phyloP scores from a whole-genome alignment of 495 filamentous ascomycete genomes.

The Aspergillus coremiiformis region DNA sequence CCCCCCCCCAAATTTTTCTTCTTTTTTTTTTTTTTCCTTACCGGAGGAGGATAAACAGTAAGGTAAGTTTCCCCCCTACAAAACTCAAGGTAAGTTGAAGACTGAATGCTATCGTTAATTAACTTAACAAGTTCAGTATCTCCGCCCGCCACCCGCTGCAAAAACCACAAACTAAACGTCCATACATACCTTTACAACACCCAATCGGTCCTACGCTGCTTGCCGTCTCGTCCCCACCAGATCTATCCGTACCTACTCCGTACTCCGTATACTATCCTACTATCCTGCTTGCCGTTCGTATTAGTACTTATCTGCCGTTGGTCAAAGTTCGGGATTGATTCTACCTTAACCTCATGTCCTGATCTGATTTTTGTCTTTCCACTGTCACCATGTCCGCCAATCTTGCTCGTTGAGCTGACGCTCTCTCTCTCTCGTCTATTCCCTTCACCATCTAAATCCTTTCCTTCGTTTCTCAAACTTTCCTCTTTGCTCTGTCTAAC shows the following conservation, averaged over 20 bases:
- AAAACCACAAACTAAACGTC: too few species aligned
- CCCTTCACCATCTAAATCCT: neutral
- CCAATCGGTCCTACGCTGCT: neutral
- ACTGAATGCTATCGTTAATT: neutral
- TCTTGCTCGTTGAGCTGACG: neutral
- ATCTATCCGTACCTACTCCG: too few species aligned
- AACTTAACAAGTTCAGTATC: neutral
- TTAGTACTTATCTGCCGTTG: neutral
- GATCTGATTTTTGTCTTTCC: neutral
- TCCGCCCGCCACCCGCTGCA: neutral
- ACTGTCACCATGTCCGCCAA: slow-evolving; percentile 1
- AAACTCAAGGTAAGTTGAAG: too few species aligned
- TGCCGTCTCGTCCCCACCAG: neutral
- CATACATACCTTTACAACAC: too few species aligned
- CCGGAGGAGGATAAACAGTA: too few species aligned
- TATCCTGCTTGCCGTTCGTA: neutral
- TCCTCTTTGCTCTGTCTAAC: neutral
- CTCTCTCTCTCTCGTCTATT: neutral
- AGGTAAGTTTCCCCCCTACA: too few species aligned
- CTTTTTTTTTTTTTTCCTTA: too few species aligned
- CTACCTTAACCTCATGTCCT: neutral
- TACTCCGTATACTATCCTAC: too few species aligned
- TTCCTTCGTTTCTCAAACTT: neutral
- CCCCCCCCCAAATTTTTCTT: too few species aligned
- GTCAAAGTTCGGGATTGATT: neutral